These are phyloP conservation scores for Amphibolis antarctica DNA, from an alignment of 106 monocot species.

Conservation along the genomic window DNA sequence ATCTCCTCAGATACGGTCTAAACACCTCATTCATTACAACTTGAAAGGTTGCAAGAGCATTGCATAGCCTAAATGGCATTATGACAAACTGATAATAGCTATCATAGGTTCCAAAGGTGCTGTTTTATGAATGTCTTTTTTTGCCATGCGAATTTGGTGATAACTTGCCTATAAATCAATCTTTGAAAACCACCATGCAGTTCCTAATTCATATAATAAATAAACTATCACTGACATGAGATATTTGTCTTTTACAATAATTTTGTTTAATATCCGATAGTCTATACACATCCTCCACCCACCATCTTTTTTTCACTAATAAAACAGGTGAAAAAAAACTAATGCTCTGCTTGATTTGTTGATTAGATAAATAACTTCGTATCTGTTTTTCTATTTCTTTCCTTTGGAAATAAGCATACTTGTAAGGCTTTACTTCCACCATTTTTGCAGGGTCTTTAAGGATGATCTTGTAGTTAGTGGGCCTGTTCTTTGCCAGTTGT, in stretches of 20 bases:
- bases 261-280: neutral
- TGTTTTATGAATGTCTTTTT: neutral
- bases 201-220: neutral
- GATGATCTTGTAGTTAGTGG: no score
- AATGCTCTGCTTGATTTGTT: no score
- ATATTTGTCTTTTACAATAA: neutral
- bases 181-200: neutral
- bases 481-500: no score
- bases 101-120: neutral
- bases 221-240: neutral
- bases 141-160: neutral
- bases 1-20: neutral
- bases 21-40: neutral
- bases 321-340: no score
- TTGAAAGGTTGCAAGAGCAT: neutral
- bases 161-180: neutral
- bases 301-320: no score
- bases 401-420: no score
- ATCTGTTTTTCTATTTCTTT: no score
- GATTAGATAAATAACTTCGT: no score
- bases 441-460: no score
- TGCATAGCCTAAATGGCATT: constrained; percentile 1
- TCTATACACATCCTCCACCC: neutral
- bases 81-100: neutral
- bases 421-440: no score